Conservation (phyloP, 805 yeast genomes). For the Ogataea sp. region DNA sequence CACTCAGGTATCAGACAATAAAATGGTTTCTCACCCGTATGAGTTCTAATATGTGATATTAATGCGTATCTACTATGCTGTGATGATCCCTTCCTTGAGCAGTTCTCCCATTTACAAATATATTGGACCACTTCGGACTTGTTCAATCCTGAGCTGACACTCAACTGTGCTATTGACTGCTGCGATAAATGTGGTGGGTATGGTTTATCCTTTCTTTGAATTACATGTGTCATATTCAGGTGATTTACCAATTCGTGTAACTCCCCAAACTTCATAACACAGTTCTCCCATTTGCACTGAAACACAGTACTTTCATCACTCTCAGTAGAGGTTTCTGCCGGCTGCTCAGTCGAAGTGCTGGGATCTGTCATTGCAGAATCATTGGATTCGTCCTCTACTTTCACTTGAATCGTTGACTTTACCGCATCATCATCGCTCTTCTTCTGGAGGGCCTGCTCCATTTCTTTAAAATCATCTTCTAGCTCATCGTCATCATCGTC, state of each 20-base stretch:
- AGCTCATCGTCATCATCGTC: slow-evolving; percentile 9
- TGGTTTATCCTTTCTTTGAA: slow-evolving; percentile 9
- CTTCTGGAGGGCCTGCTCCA: slow-evolving; percentile 9
- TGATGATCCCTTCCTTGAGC: slow-evolving; percentile 41
- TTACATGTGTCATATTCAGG: slow-evolving; percentile 30
- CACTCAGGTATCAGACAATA: slow-evolving; percentile 64
- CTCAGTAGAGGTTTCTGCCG: too few relatives aligned
- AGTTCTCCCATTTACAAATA: slow-evolving; percentile 55
- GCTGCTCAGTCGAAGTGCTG: too few relatives aligned
- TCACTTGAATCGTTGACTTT: too few relatives aligned
- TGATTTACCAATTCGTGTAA: slow-evolving; percentile 33
- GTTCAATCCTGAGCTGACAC: slow-evolving; percentile 6
- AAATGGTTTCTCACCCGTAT: slow-evolving; percentile 61
- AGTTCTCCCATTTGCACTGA: slow-evolving; percentile 31
- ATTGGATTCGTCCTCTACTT: too few relatives aligned
- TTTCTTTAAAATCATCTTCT: slow-evolving; percentile 14
- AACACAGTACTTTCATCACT: neutral
- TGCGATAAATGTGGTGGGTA: neutral
- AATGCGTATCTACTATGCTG: slow-evolving; percentile 52
- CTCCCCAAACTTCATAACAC: slow-evolving; percentile 21
- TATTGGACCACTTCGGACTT: slow-evolving; percentile 26
- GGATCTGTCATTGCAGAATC: slow-evolving; percentile 2
- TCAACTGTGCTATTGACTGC: neutral
- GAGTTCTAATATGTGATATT: slow-evolving; percentile 54
- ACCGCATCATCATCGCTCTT: too few relatives aligned